Evolutionary conservation across 2,329 filamentous ascomycete genomes (phyloP).

Genomic region (Pseudopithomyces chartarum): DNA sequence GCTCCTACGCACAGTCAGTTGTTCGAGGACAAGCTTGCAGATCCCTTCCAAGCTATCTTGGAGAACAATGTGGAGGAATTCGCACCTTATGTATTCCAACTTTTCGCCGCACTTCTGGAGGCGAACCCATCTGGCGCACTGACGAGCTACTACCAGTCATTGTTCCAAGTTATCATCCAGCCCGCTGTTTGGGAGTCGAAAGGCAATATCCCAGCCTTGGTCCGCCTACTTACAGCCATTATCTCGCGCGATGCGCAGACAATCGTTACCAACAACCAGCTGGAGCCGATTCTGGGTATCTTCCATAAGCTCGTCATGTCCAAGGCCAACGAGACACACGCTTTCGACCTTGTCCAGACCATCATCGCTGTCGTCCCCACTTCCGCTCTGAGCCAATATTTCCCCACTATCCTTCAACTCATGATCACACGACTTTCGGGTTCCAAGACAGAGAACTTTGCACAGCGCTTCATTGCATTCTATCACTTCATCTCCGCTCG

Average conservation of each 20-base stretch:
- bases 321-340: slow-evolving; percentile 83
- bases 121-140: slow-evolving; percentile 79
- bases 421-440: slow-evolving; percentile 75
- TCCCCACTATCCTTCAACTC: slow-evolving; percentile 77
- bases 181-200: slow-evolving; percentile 88
- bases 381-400: slow-evolving; percentile 77
- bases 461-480: slow-evolving; percentile 87
- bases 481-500: slow-evolving; percentile 88
- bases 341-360: slow-evolving; percentile 87
- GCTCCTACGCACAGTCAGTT: slow-evolving; percentile 71
- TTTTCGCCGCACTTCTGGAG: slow-evolving; percentile 89
- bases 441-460: slow-evolving; percentile 82
- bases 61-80: slow-evolving; percentile 89
- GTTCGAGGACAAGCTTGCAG: slow-evolving; percentile 81
- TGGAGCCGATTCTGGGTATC: slow-evolving; percentile 89
- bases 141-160: slow-evolving; percentile 77
- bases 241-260: slow-evolving; percentile 75
- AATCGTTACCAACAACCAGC: slow-evolving; percentile 78
- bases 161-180: slow-evolving; percentile 78
- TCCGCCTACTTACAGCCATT: slow-evolving; percentile 81
- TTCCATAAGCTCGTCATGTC: slow-evolving; percentile 87
- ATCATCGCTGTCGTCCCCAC: slow-evolving; percentile 74
- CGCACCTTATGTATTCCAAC: slow-evolving; percentile 93
- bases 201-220: slow-evolving; percentile 90
- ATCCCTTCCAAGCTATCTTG: slow-evolving; percentile 80